These are phyloP conservation scores for Wickerhamomyces hampshirensis DNA, from an alignment of 805 yeast species.

Conservation along the genomic window DNA sequence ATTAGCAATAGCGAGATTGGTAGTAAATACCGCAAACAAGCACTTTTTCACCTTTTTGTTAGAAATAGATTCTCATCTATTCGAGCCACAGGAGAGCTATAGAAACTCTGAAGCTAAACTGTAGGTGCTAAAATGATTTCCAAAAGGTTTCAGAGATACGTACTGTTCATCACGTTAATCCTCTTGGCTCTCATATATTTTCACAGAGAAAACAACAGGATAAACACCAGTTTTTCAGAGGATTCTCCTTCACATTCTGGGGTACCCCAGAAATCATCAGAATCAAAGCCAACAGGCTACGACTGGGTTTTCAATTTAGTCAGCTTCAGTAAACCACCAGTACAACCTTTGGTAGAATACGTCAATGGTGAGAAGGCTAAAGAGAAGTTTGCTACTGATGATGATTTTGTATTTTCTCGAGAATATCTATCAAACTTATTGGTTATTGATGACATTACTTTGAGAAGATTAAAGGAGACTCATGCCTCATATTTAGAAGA, in stretches of 20 bases:
- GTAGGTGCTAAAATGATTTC: background rate
- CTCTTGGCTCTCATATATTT: background rate
- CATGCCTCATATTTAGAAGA: constrained; percentile 33
- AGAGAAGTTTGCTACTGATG: constrained; percentile 37
- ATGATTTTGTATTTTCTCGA: constrained; percentile 39
- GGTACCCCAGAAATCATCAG: background rate
- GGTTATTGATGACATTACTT: constrained; percentile 32
- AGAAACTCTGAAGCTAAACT: no score
- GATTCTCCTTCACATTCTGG: background rate
- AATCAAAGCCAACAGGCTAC: constrained; percentile 7
- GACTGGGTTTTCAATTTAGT: constrained; percentile 25
- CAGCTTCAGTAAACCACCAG: constrained; percentile 31
- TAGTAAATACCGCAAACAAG: no score
- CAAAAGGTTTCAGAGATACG: constrained; percentile 6
- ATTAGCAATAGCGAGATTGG: no score
- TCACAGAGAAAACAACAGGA: no score
- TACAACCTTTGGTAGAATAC: constrained; percentile 40
- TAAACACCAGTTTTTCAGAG: background rate
- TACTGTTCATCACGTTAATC: constrained; percentile 1
- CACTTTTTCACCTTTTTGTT: no score
- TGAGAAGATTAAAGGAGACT: constrained; percentile 30
- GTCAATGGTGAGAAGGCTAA: constrained; percentile 35
- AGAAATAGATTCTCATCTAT: no score
- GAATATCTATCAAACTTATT: constrained; percentile 41
- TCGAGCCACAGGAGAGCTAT: no score